phyloP scores from a whole-genome alignment of 2,329 filamentous ascomycete species.

The Arthrobotrys entomopaga region DNA sequence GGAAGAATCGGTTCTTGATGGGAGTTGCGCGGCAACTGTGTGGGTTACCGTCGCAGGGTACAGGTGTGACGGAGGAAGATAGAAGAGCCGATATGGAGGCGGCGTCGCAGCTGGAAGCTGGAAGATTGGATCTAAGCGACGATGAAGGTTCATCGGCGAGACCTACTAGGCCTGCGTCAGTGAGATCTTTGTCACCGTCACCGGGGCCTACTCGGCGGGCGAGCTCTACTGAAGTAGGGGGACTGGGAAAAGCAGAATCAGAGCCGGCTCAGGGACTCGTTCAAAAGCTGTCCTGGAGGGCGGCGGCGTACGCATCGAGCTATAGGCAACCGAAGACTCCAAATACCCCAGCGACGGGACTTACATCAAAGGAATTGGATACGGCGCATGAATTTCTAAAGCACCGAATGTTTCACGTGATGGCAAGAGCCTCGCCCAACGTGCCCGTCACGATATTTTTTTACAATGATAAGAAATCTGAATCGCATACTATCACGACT shows the following conservation, averaged over 20 bases:
- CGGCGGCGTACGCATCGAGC: conserved; percentile 42
- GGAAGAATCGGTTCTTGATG: conserved; percentile 86
- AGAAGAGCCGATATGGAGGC: conserved; percentile 56
- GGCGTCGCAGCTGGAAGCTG: conserved; percentile 38
- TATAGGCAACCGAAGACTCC: conserved; percentile 43
- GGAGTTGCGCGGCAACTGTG: conserved; percentile 87
- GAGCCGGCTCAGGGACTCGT: conserved; percentile 57
- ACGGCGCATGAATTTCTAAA: conserved; percentile 87
- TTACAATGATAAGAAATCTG: conserved; percentile 84
- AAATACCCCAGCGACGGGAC: conserved; percentile 59
- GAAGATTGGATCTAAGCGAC: conserved; percentile 60
- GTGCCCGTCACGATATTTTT: conserved; percentile 91
- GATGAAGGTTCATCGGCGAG: conserved; percentile 61
- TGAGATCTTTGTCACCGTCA: conserved; percentile 61
- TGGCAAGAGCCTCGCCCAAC: conserved; percentile 81
- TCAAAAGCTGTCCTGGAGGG: conserved; percentile 39
- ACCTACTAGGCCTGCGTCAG: conserved; percentile 60
- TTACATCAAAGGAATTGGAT: conserved; percentile 79
- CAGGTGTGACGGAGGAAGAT: conserved; percentile 62
- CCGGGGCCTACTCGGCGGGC: conserved; percentile 50
- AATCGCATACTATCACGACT: conserved; percentile 84
- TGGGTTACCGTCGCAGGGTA: conserved; percentile 77
- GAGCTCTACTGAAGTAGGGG: conserved; percentile 36
- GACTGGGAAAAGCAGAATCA: conserved; percentile 35
- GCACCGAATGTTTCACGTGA: conserved; percentile 85